A percentile compares a stretch with the other conserved stretches of the same genome.
Conservation (phyloP, 805 yeast genomes). For the Candida adriatica region DNA sequence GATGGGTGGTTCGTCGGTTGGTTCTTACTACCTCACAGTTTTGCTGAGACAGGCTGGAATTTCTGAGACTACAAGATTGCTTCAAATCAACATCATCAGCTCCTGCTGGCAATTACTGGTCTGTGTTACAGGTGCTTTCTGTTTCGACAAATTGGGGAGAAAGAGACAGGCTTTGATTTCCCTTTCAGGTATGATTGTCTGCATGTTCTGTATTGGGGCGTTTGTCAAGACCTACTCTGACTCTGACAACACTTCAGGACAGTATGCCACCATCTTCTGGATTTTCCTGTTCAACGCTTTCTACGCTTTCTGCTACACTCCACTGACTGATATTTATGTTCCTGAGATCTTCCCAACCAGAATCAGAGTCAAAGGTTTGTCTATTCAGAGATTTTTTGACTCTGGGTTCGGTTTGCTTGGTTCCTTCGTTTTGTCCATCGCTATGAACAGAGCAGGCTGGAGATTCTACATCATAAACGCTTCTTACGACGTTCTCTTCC, state of each 20-base stretch:
- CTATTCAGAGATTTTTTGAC: slow-evolving; percentile 8
- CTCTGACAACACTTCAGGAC: slow-evolving; percentile 7
- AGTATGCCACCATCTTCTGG: slow-evolving; percentile 14
- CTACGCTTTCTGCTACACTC: slow-evolving; percentile 11
- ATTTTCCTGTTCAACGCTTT: slow-evolving; percentile 13
- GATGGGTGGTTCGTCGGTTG: slow-evolving; percentile 14
- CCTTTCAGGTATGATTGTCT: slow-evolving; percentile 9
- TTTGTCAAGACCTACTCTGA: slow-evolving; percentile 6
- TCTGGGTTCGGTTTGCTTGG: slow-evolving; percentile 10
- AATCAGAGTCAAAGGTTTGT: slow-evolving; percentile 5
- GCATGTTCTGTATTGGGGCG: slow-evolving; percentile 9
- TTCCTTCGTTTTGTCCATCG: slow-evolving; percentile 19
- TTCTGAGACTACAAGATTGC: slow-evolving; percentile 30
- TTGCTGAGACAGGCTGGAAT: slow-evolving; percentile 29
- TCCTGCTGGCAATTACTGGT: slow-evolving; percentile 7
- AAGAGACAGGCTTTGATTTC: slow-evolving; percentile 6
- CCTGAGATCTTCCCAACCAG: slow-evolving; percentile 10
- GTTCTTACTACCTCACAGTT: slow-evolving; percentile 9
- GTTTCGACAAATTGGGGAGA: slow-evolving; percentile 10
- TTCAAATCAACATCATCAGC: slow-evolving; percentile 30
- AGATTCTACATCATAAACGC: slow-evolving; percentile 21
- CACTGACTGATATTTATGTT: slow-evolving; percentile 8
- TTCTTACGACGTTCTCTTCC: slow-evolving; percentile 19
- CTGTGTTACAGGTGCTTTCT: slow-evolving; percentile 2
- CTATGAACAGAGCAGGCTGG: slow-evolving; percentile 23